Evolutionary conservation across 345 rosid species (phyloP), one percentile per base, ranked within the genome.

Genomic region (Cochlearia excelsa): DNA sequence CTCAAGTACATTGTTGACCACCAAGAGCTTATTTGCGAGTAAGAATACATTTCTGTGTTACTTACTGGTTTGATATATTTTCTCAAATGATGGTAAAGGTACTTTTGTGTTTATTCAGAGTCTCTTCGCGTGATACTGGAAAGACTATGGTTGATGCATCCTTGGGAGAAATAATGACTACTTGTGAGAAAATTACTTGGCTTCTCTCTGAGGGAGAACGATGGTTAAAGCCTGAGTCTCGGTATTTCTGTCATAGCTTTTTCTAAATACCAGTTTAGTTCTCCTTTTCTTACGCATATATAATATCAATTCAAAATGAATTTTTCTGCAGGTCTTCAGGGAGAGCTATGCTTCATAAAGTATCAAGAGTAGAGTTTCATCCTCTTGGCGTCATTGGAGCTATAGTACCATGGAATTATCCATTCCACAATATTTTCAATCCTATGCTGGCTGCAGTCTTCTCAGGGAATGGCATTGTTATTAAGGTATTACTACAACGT

Each of bases 181-280:
- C 99, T n/a, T 93, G 97, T 59, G 99, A 93, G 82, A 93, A 93
- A 84, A 87, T 93, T 55, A 85, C 95, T 60, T 93, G 99, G 99
- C 97, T 93, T 76, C 84, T 93, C 57, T 82, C 99, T 2, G 97
- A 93, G 86, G 99, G 99, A 6, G 99, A 93, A 75, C 78, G 69
- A 61, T 93, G 97, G 97, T 82, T 89, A 67, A 87, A 81, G 80
- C 99, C 99, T 79, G 97, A 89, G 77, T 74, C 73, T 72, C 64
- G 97, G 99, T 84, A 80, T 62, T 35, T 49, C 43, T 35, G 9
- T 42, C 29, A 9, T 54, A 7, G 9, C 50, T 52, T 1, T 27
- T 3, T 16, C 23, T 16, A 16, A 16, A 16, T 16, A 16, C 23
- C 23, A 16, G 23, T 16, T 16, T 16, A 16, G 6, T 42, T 54